Percentiles rank a stretch among this genome's conserved stretches.
These are phyloP conservation scores for Fallopia convolvulus DNA, from an alignment of 148 eudicot species.

Conservation along the genomic window DNA sequence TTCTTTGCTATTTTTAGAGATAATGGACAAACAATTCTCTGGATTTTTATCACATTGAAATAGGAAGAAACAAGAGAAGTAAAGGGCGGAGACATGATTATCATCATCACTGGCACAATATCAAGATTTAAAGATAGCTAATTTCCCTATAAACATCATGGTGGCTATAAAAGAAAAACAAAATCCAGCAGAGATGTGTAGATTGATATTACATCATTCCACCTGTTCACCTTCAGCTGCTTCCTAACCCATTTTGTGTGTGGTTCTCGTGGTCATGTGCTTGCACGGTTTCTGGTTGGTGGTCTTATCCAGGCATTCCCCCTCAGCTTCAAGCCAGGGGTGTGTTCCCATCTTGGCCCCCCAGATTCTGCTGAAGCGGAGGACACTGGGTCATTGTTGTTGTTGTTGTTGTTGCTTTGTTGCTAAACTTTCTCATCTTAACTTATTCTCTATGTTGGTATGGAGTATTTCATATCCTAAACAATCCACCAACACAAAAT, in stretches of 20 bases:
- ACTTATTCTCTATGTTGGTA: background rate
- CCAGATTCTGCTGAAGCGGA: background rate
- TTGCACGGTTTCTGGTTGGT: too few species aligned
- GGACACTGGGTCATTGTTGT: too few species aligned
- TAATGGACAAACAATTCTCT: background rate
- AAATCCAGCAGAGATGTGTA: background rate
- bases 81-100: background rate
- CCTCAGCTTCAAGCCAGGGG: too few species aligned
- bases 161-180: background rate
- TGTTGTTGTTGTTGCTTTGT: background rate
- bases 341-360: too few species aligned
- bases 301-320: too few species aligned
- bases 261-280: background rate
- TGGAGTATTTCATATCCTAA: background rate
- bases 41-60: background rate
- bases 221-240: background rate
- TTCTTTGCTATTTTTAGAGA: background rate
- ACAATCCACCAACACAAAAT: background rate
- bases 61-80: background rate
- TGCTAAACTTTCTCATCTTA: background rate
- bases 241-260: background rate
- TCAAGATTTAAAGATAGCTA: background rate
- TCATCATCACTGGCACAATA: background rate
- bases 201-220: background rate
- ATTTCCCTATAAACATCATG: background rate